phyloP scores from a whole-genome alignment of 2,329 filamentous ascomycete species.

The Clonostachys sp. region DNA sequence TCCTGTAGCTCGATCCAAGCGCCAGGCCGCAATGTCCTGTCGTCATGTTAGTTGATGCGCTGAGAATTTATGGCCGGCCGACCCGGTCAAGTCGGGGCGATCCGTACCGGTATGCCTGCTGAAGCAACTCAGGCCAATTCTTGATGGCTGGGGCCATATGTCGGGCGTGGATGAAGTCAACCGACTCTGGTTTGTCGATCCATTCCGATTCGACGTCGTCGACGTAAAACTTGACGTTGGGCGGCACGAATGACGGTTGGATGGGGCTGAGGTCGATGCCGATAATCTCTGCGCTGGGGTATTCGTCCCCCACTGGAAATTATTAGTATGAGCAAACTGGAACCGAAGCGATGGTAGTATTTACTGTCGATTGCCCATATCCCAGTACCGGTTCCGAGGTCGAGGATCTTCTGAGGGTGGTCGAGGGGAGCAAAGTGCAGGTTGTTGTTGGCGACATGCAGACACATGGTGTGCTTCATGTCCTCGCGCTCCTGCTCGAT shows the following conservation, averaged over 20 bases:
- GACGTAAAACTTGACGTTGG: slow-evolving; percentile 31
- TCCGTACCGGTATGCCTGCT: slow-evolving; percentile 11
- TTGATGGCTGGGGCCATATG: slow-evolving; percentile 27
- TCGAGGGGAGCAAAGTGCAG: slow-evolving; percentile 36
- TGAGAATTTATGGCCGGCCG: background rate
- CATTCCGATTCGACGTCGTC: slow-evolving; percentile 26
- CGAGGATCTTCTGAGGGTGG: slow-evolving; percentile 26
- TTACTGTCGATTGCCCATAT: slow-evolving; percentile 41
- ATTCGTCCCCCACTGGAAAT: slow-evolving; percentile 25
- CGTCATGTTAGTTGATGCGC: background rate
- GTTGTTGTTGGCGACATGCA: slow-evolving; percentile 24
- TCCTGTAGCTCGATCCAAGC: slow-evolving; percentile 40
- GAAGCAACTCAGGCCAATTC: slow-evolving; percentile 11
- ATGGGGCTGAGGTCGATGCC: slow-evolving; percentile 33
- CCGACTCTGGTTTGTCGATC: slow-evolving; percentile 11
- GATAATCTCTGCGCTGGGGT: slow-evolving; percentile 26
- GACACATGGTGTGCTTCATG: slow-evolving; percentile 32
- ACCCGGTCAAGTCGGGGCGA: too few species aligned
- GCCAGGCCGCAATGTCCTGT: slow-evolving; percentile 27
- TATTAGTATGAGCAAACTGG: background rate
- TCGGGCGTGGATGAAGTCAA: slow-evolving; percentile 21
- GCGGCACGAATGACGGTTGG: slow-evolving; percentile 30
- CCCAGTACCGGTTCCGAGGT: slow-evolving; percentile 28
- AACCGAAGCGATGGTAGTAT: slow-evolving; percentile 2
- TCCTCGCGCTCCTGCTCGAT: slow-evolving; percentile 36